Evolutionary conservation across 306 rosid species (phyloP).

Genomic region (Lathyrus aphaca): DNA sequence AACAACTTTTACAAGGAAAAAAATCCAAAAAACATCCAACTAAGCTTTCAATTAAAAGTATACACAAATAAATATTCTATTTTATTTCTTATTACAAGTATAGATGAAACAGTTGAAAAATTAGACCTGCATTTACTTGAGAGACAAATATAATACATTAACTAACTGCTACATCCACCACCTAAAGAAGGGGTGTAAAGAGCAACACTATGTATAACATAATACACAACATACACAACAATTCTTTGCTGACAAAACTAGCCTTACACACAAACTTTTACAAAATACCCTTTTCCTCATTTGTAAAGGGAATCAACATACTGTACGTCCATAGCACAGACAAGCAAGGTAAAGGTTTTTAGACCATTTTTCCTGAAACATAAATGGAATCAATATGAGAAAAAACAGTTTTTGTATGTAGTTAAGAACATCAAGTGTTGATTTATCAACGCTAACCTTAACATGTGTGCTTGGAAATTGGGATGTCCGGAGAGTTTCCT

Average conservation of each 20-base stretch:
- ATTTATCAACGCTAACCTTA: constrained; percentile 57
- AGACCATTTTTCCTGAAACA: constrained; percentile 90
- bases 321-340: constrained; percentile 90
- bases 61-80: constrained; percentile 12
- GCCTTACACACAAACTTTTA: constrained; percentile 16
- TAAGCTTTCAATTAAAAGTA: background rate
- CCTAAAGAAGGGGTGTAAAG: constrained; percentile 22
- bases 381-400: constrained; percentile 19
- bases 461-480: constrained; percentile 98
- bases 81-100: background rate
- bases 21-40: background rate
- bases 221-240: constrained; percentile 15
- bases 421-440: background rate
- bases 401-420: background rate
- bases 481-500: constrained; percentile 86
- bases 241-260: constrained; percentile 32
- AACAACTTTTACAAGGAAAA: no score
- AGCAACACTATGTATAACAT: constrained; percentile 19
- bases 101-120: constrained; percentile 19
- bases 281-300: constrained; percentile 35
- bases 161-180: constrained; percentile 33
- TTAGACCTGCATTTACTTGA: constrained; percentile 30
- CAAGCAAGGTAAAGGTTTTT: constrained; percentile 88
- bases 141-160: constrained; percentile 35
- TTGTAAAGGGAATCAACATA: constrained; percentile 51